These are phyloP conservation scores for Podospora sp. DNA, from an alignment of 495 filamentous ascomycete genomes.

Conservation along the genomic window DNA sequence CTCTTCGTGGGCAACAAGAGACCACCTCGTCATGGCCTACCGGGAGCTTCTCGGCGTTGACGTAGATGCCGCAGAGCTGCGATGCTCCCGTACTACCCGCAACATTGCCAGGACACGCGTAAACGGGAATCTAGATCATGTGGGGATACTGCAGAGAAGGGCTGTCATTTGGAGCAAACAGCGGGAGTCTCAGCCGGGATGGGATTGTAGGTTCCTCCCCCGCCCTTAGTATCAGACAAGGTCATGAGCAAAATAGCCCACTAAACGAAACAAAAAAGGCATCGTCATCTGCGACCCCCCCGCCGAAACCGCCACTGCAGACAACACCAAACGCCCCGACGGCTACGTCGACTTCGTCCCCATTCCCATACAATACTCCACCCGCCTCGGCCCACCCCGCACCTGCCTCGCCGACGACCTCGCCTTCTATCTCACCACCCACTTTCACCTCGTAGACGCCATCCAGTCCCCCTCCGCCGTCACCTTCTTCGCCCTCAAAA, in stretches of 20 bases:
- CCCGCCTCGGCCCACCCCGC: not conserved
- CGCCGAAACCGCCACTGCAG: not conserved
- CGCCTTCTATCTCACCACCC: not conserved
- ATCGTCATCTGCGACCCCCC: conserved; percentile 2
- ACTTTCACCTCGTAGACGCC: not conserved
- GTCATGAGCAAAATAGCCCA: no score
- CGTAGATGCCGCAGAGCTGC: not conserved
- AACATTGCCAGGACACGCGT: not conserved
- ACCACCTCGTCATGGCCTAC: not conserved
- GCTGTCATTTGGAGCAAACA: not conserved
- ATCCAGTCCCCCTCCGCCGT: not conserved
- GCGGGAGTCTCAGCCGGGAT: not conserved
- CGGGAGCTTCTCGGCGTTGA: not conserved
- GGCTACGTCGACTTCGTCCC: conserved; percentile 2
- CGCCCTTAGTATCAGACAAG: no score
- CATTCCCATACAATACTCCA: not conserved
- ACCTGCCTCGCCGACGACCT: not conserved
- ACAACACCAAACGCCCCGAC: not conserved
- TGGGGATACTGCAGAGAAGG: not conserved
- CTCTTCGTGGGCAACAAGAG: not conserved
- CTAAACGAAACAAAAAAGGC: no score
- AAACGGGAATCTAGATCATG: not conserved
- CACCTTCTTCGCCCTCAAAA: not conserved
- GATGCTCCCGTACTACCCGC: not conserved
- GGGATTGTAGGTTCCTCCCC: not conserved